These are phyloP conservation scores for Kentomonas sorsogonicus DNA, from an alignment of 208 protist species.

Conservation along the genomic window DNA sequence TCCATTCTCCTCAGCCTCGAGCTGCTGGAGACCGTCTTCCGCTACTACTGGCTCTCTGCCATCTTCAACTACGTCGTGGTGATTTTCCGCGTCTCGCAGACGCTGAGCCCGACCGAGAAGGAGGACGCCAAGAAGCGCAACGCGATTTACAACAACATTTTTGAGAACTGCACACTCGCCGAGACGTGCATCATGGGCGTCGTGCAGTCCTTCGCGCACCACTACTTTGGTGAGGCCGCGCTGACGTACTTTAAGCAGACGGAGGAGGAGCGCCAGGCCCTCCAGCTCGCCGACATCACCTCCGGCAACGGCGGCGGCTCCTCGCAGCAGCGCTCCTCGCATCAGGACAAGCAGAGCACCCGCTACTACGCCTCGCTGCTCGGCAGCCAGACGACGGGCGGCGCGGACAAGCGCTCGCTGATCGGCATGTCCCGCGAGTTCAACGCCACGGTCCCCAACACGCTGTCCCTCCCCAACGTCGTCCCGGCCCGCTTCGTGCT, in stretches of 20 bases:
- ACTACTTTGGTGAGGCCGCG: too few relatives aligned
- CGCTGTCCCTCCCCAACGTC: conserved; percentile 11
- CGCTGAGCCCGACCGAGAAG: conserved; percentile 10
- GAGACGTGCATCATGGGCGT: too few relatives aligned
- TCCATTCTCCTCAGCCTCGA: conserved; percentile 7
- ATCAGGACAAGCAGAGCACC: too few relatives aligned
- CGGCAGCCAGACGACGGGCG: too few relatives aligned
- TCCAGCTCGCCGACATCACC: too few relatives aligned
- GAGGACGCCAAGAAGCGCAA: conserved; percentile 9
- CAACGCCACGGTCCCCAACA: conserved; percentile 12
- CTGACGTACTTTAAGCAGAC: too few relatives aligned
- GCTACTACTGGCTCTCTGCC: conserved; percentile 13
- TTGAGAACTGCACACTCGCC: conserved; percentile 5
- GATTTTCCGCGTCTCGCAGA: not conserved
- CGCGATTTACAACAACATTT: conserved; percentile 7
- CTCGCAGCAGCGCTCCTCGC: too few relatives aligned
- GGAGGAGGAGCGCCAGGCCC: too few relatives aligned
- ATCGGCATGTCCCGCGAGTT: conserved; percentile 16
- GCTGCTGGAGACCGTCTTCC: conserved; percentile 14
- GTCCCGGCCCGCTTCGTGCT: conserved; percentile 8
- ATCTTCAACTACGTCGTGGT: conserved; percentile 17
- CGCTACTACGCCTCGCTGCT: too few relatives aligned
- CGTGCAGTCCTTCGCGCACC: too few relatives aligned
- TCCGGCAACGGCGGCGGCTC: too few relatives aligned
- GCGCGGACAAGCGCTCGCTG: too few relatives aligned